These are phyloP conservation scores for Xylariomycetidae sp. DNA, from an alignment of 2,329 filamentous ascomycete genomes.

Conservation along the genomic window DNA sequence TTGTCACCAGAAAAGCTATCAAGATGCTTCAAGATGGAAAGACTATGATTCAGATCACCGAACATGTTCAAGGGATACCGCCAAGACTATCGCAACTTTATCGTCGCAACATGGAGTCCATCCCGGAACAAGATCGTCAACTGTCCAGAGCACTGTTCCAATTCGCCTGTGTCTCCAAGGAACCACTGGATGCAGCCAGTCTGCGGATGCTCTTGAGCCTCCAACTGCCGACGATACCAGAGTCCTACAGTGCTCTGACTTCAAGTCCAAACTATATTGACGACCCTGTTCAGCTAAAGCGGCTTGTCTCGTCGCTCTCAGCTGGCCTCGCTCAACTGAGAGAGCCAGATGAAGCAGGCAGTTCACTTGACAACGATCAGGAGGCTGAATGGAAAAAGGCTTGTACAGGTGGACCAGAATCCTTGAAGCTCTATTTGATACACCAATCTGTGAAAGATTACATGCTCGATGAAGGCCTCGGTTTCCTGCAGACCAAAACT, in stretches of 20 bases:
- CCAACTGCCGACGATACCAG: neutral
- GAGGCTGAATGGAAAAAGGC: neutral
- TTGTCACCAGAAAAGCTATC: constrained; percentile 3
- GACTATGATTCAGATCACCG: constrained; percentile 1
- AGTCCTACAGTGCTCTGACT: neutral
- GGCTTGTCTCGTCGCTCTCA: constrained; percentile 1
- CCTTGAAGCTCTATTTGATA: neutral
- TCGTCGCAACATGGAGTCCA: neutral
- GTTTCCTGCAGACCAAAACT: neutral
- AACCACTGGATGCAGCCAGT: neutral
- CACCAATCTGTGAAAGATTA: constrained; percentile 2
- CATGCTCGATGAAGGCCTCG: neutral
- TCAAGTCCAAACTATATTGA: neutral
- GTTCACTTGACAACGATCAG: neutral
- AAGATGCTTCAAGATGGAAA: neutral
- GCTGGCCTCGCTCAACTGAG: neutral
- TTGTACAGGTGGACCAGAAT: neutral
- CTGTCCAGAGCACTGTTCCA: neutral
- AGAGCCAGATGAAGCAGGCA: neutral
- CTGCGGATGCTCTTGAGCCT: constrained; percentile 1
- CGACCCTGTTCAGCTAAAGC: neutral
- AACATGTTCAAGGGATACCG: constrained; percentile 1
- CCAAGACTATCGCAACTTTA: neutral
- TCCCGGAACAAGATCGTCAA: constrained; percentile 1
- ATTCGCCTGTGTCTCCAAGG: neutral